Conservation (phyloP, 2,329 filamentous ascomycete species). For the Elsinoe australis region DNA sequence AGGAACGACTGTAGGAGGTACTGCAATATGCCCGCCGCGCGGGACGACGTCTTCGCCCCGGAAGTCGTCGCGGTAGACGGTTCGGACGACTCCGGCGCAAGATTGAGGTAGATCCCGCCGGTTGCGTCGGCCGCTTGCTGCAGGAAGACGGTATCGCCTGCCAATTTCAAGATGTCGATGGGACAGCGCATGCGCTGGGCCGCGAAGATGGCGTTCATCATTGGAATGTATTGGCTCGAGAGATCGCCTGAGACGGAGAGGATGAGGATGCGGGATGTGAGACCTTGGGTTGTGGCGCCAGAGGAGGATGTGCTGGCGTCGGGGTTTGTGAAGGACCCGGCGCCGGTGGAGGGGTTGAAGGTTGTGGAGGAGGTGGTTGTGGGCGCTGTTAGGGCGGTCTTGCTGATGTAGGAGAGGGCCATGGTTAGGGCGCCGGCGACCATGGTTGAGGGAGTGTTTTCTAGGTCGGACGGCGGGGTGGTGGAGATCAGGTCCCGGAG, state of each 20-base stretch:
- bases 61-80: slow-evolving; percentile 35
- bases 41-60: slow-evolving; percentile 24
- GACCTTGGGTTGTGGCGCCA: slow-evolving; percentile 35
- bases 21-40: slow-evolving; percentile 60
- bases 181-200: slow-evolving; percentile 81
- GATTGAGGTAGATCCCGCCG: slow-evolving; percentile 60
- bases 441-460: slow-evolving; percentile 67
- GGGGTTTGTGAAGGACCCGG: slow-evolving; percentile 49
- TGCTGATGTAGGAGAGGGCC: slow-evolving; percentile 84
- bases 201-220: slow-evolving; percentile 98
- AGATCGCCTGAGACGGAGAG: slow-evolving; percentile 84
- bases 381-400: slow-evolving; percentile 48
- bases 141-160: slow-evolving; percentile 80
- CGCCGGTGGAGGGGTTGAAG: slow-evolving; percentile 42
- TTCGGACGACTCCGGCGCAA: slow-evolving; percentile 22
- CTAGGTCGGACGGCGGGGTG: slow-evolving; percentile 58
- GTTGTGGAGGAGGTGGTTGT: slow-evolving; percentile 41
- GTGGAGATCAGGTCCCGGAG: slow-evolving; percentile 63
- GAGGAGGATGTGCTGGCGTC: slow-evolving; percentile 28
- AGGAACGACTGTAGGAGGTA: slow-evolving; percentile 92
- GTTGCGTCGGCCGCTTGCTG: slow-evolving; percentile 81
- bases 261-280: slow-evolving; percentile 79
- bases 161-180: slow-evolving; percentile 83
- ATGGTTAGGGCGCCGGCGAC: slow-evolving; percentile 86
- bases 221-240: slow-evolving; percentile 85